phyloP scores from a whole-genome alignment of 2,329 filamentous ascomycete species.

The Xylaria sp. region DNA sequence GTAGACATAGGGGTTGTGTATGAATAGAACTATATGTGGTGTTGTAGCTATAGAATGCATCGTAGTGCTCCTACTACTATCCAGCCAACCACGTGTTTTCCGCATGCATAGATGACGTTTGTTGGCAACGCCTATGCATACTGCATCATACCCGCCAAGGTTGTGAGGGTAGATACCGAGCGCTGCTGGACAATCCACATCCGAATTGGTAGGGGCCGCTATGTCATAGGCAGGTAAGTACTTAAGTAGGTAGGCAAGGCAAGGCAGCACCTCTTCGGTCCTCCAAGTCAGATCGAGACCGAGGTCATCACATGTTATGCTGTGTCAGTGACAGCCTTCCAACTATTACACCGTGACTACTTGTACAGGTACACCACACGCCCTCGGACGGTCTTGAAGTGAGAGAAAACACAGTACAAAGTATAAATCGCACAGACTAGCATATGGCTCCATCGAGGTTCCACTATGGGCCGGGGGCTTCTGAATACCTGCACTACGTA shows the following conservation, averaged over 20 bases:
- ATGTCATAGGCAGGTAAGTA: background rate
- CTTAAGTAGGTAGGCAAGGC: too few relatives aligned
- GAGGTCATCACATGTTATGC: background rate
- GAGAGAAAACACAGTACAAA: background rate
- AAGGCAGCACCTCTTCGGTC: too few relatives aligned
- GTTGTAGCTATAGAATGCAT: conserved; percentile 40
- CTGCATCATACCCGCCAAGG: background rate
- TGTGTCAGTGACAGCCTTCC: background rate
- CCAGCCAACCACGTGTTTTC: conserved; percentile 6
- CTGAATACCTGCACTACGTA: background rate
- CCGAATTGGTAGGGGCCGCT: background rate
- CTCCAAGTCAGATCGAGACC: background rate
- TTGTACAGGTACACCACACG: too few relatives aligned
- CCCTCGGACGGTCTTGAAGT: too few relatives aligned
- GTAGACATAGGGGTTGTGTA: conserved; percentile 34
- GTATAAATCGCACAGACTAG: background rate
- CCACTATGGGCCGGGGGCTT: background rate
- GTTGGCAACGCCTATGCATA: background rate
- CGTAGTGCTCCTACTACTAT: conserved; percentile 10
- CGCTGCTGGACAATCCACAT: background rate
- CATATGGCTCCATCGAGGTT: background rate
- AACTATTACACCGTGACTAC: too few relatives aligned
- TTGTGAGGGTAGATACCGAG: background rate
- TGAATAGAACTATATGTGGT: conserved; percentile 35
- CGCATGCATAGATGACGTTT: background rate